phyloP scores from a whole-genome alignment of 768 basidiomycete genomes.

The Lactifluus echinatus region DNA sequence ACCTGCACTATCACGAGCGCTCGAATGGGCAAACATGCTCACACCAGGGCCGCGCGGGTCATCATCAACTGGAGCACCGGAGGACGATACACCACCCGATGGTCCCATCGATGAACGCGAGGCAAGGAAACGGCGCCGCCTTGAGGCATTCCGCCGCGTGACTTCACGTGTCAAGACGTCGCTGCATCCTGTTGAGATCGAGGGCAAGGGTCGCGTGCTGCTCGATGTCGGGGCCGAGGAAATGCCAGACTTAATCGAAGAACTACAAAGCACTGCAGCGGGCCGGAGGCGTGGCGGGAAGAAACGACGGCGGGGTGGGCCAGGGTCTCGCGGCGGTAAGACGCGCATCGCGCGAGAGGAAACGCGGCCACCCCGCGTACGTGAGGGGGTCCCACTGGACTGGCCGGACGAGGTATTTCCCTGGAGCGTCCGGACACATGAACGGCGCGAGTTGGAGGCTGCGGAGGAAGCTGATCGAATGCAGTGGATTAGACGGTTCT shows the following conservation, averaged over 20 bases:
- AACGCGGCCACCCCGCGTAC: not conserved
- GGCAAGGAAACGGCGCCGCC: constrained; percentile 53
- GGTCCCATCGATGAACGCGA: constrained; percentile 41
- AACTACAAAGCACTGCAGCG: constrained; percentile 22
- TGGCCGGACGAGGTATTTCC: constrained; percentile 79
- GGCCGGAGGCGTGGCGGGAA: constrained; percentile 35
- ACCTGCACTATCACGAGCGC: constrained; percentile 36
- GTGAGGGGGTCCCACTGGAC: constrained; percentile 37
- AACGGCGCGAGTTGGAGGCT: constrained; percentile 42
- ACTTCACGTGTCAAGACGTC: constrained; percentile 26
- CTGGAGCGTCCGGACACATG: constrained; percentile 57
- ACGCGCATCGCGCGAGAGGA: not conserved
- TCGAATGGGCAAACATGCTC: constrained; percentile 42
- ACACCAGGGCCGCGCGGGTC: constrained; percentile 37
- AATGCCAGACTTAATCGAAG: constrained; percentile 25
- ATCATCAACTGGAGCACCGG: constrained; percentile 16
- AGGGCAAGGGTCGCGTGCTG: constrained; percentile 65
- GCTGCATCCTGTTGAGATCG: constrained; percentile 55
- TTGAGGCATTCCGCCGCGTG: constrained; percentile 54
- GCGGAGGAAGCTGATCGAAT: constrained; percentile 53
- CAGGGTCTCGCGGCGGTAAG: constrained; percentile 18
- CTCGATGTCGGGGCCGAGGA: constrained; percentile 45
- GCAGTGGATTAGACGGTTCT: constrained; percentile 58
- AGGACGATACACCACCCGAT: constrained; percentile 24
- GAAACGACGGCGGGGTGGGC: constrained; percentile 39